Conservation (phyloP, 23 red algal species). For the Chondrus crispus region DNA sequence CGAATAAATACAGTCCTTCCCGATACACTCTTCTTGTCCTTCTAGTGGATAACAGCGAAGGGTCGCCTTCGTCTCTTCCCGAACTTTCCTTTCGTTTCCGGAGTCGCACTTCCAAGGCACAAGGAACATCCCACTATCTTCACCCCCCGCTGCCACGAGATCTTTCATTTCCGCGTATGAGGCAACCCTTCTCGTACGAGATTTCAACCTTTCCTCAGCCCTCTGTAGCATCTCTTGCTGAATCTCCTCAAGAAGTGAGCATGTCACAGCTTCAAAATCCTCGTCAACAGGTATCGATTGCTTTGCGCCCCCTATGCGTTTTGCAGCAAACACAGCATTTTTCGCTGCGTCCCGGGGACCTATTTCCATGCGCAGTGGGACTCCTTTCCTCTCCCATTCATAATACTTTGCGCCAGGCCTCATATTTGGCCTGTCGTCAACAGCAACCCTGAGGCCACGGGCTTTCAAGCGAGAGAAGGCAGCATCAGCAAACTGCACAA, state of each 20-base stretch:
- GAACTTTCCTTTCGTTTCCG: constrained; percentile 76
- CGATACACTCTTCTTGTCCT: constrained; percentile 54
- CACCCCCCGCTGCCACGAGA: constrained; percentile 19
- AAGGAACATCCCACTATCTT: constrained; percentile 71
- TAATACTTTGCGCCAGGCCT: constrained; percentile 93
- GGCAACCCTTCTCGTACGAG: constrained; percentile 8
- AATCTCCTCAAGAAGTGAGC: constrained; percentile 53
- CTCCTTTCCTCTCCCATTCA: constrained; percentile 97
- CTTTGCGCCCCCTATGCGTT: constrained; percentile 56
- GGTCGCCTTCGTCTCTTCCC: constrained; percentile 90
- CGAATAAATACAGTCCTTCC: constrained; percentile 85
- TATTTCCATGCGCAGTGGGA: constrained; percentile 93
- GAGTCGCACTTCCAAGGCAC: constrained; percentile 90
- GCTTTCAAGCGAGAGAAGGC: constrained; percentile 34
- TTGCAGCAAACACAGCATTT: constrained; percentile 45
- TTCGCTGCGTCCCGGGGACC: constrained; percentile 74
- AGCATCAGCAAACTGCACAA: background rate
- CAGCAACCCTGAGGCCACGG: constrained; percentile 47
- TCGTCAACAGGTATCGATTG: constrained; percentile 48
- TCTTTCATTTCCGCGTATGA: constrained; percentile 82
- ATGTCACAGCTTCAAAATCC: constrained; percentile 18
- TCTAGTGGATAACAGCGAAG: constrained; percentile 91
- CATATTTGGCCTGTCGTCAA: constrained; percentile 82
- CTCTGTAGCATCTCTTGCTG: constrained; percentile 69
- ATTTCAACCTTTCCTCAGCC: constrained; percentile 21